Conservation (phyloP, 208 protist species). For the Trypanosoma congolense region DNA sequence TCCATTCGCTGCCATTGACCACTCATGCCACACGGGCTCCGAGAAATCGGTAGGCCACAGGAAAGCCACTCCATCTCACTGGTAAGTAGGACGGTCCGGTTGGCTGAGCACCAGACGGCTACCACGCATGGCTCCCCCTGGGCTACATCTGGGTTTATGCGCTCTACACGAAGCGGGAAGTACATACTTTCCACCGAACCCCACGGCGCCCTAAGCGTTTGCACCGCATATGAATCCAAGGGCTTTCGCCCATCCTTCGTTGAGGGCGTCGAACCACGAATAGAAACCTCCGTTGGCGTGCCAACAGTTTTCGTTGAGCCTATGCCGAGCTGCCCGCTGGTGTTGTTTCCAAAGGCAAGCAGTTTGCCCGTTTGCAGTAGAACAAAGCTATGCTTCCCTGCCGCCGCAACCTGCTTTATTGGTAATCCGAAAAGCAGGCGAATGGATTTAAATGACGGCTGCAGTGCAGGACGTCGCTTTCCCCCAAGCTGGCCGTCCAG, state of each 20-base stretch:
- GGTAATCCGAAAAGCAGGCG: slow-evolving; percentile 70
- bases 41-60: slow-evolving; percentile 20
- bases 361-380: slow-evolving; percentile 66
- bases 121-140: slow-evolving; percentile 21
- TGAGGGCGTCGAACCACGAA: slow-evolving; percentile 2
- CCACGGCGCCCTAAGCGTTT: slow-evolving; percentile 54
- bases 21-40: slow-evolving; percentile 10
- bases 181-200: slow-evolving; percentile 52
- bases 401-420: slow-evolving; percentile 45
- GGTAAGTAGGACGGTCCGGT: slow-evolving; percentile 28
- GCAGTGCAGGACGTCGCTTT: slow-evolving; percentile 32
- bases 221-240: slow-evolving; percentile 51
- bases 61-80: slow-evolving; percentile 34
- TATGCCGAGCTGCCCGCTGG: slow-evolving; percentile 69
- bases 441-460: slow-evolving; percentile 67
- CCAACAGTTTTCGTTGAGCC: slow-evolving; percentile 45
- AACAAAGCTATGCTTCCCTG: slow-evolving; percentile 75
- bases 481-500: slow-evolving; percentile 62
- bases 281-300: slow-evolving; percentile 33
- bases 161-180: slow-evolving; percentile 63
- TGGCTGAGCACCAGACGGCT: slow-evolving; percentile 23
- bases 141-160: slow-evolving; percentile 40
- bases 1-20: slow-evolving; percentile 9
- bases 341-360: slow-evolving; percentile 79
- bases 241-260: not conserved